These are phyloP conservation scores for Phlebopus sp. DNA, from an alignment of 1,284 basidiomycete species.

Conservation along the genomic window DNA sequence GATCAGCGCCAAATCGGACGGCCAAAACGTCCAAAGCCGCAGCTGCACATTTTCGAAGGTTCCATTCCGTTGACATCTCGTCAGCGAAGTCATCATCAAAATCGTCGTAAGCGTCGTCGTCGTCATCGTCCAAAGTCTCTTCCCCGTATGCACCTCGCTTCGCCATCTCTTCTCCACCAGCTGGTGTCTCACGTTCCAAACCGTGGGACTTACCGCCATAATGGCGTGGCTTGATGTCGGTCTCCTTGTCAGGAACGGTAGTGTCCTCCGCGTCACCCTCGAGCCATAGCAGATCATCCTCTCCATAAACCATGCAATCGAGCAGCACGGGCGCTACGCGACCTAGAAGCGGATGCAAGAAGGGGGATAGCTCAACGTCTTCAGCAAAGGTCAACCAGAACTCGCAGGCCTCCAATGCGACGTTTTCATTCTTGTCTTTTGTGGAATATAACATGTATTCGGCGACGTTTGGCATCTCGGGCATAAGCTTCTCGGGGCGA, in stretches of 20 bases:
- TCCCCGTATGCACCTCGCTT: conserved; percentile 69
- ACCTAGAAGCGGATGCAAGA: conserved; percentile 81
- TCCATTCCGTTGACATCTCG: conserved; percentile 98
- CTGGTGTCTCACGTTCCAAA: conserved; percentile 66
- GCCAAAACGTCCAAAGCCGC: conserved; percentile 97
- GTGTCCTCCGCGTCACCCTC: conserved; percentile 92
- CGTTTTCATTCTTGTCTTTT: conserved; percentile 93
- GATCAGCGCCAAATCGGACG: conserved; percentile 84
- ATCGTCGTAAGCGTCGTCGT: conserved; percentile 84
- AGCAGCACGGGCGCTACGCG: conserved; percentile 92
- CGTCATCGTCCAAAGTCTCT: conserved; percentile 67
- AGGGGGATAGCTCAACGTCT: conserved; percentile 81
- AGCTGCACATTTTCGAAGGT: conserved; percentile 96
- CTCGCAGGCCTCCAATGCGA: conserved; percentile 96
- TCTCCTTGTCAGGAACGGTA: conserved; percentile 87
- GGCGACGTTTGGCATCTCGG: conserved; percentile 93
- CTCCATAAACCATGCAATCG: conserved; percentile 97
- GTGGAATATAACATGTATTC: conserved; percentile 99
- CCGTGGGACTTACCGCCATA: conserved; percentile 85
- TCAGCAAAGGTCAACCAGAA: conserved; percentile 99
- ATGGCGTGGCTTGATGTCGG: conserved; percentile 95
- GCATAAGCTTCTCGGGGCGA: conserved; percentile 94
- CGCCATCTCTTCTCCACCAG: conserved; percentile 47
- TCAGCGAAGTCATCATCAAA: conserved; percentile 88
- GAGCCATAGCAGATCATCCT: conserved; percentile 94